Percentiles rank a stretch among this genome's conserved stretches.
Conservation (phyloP, 2,329 filamentous ascomycete genomes). For the Pseudogymnoascus sp. region DNA sequence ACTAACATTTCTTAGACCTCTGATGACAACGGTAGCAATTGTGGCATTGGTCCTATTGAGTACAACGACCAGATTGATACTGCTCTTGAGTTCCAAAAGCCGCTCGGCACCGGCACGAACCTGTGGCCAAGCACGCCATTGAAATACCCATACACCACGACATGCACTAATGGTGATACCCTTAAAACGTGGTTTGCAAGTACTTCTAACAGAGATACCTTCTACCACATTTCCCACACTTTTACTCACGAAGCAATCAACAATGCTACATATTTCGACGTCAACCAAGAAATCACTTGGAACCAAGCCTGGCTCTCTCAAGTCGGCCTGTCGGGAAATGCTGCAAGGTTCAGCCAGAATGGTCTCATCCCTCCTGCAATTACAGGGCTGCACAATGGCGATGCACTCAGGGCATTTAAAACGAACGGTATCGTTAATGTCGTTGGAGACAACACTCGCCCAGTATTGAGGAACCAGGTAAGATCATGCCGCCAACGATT, state of each 20-base stretch:
- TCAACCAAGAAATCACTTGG: slow-evolving; percentile 51
- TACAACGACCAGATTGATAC: slow-evolving; percentile 41
- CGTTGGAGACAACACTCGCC: slow-evolving; percentile 59
- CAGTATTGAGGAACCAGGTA: slow-evolving; percentile 45
- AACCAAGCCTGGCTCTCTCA: slow-evolving; percentile 54
- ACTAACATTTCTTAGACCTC: too few species aligned
- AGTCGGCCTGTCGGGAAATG: slow-evolving; percentile 40
- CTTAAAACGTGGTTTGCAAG: slow-evolving; percentile 50
- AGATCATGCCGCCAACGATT: slow-evolving; percentile 27
- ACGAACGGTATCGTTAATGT: slow-evolving; percentile 54
- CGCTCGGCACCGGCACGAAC: slow-evolving; percentile 44
- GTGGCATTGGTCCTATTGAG: slow-evolving; percentile 35
- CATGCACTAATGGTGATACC: slow-evolving; percentile 44
- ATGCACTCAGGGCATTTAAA: slow-evolving; percentile 52
- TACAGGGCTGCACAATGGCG: slow-evolving; percentile 58
- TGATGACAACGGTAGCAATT: slow-evolving; percentile 16
- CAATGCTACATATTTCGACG: slow-evolving; percentile 54
- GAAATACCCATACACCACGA: slow-evolving; percentile 23
- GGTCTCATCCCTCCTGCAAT: slow-evolving; percentile 59
- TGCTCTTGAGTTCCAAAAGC: slow-evolving; percentile 40
- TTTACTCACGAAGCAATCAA: slow-evolving; percentile 55
- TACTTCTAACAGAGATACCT: slow-evolving; percentile 45
- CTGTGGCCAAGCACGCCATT: slow-evolving; percentile 38
- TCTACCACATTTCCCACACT: slow-evolving; percentile 56
- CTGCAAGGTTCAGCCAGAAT: slow-evolving; percentile 43